These are phyloP conservation scores for Aspergillus ostianus DNA, from an alignment of 495 filamentous ascomycete genomes.

Conservation along the genomic window DNA sequence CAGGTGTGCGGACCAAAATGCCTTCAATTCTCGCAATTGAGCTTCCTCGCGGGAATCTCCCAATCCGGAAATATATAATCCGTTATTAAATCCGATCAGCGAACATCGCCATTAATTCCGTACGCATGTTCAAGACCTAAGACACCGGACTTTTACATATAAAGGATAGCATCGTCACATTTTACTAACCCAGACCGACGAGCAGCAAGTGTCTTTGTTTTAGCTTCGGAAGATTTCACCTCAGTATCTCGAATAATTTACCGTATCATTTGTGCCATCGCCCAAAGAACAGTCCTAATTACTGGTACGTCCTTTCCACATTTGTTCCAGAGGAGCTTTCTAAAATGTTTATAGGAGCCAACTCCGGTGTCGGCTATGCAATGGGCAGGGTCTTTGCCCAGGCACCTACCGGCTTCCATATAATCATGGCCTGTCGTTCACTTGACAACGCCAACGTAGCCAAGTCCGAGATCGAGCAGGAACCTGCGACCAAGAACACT, in stretches of 20 bases:
- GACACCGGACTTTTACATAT: too few relatives aligned
- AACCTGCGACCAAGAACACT: not conserved
- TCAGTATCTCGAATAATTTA: too few relatives aligned
- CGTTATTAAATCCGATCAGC: not conserved
- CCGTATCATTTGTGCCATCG: not conserved
- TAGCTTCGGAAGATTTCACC: too few relatives aligned
- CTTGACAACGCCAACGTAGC: not conserved
- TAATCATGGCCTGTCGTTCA: not conserved
- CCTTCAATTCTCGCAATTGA: not conserved
- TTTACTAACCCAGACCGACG: too few relatives aligned
- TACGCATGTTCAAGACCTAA: too few relatives aligned
- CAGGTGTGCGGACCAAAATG: too few relatives aligned
- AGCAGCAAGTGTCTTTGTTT: too few relatives aligned
- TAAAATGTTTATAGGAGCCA: not conserved
- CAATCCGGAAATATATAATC: not conserved
- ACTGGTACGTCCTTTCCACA: not conserved
- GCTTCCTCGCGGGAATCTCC: not conserved
- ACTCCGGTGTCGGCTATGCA: constrained; percentile 4
- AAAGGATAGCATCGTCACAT: too few relatives aligned
- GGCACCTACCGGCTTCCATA: not conserved
- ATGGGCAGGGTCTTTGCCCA: not conserved
- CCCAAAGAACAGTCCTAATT: not conserved
- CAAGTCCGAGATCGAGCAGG: not conserved
- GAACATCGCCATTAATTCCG: too few relatives aligned
- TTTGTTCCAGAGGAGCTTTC: not conserved